These are phyloP conservation scores for Fusarium piperis DNA, from an alignment of 2,329 filamentous ascomycete species.

Conservation along the genomic window DNA sequence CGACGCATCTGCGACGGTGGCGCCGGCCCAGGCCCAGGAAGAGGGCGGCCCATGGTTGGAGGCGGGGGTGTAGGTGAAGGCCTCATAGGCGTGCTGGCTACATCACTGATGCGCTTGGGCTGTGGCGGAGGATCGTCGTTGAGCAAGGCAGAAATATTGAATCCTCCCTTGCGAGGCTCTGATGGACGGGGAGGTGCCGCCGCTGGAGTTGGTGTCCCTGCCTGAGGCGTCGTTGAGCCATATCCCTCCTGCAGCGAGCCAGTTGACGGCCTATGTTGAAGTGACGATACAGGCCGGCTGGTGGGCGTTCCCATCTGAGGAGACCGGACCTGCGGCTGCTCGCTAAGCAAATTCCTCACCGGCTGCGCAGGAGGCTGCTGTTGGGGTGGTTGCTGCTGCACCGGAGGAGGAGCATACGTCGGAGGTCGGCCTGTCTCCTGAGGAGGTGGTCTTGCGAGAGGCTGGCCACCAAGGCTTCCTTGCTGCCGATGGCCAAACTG, in stretches of 20 bases:
- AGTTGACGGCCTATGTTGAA: slow-evolving; percentile 49
- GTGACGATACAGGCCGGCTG: slow-evolving; percentile 51
- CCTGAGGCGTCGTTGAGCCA: slow-evolving; percentile 40
- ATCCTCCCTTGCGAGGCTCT: slow-evolving; percentile 68
- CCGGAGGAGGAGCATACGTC: slow-evolving; percentile 40
- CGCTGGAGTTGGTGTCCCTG: slow-evolving; percentile 46
- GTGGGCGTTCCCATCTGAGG: slow-evolving; percentile 52
- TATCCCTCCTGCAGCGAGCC: slow-evolving; percentile 46
- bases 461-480: slow-evolving; percentile 50
- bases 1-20: slow-evolving; percentile 57
- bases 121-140: slow-evolving; percentile 66
- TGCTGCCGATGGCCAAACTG: slow-evolving; percentile 54
- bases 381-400: slow-evolving; percentile 49
- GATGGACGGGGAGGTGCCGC: slow-evolving; percentile 53
- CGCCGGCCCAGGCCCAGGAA: slow-evolving; percentile 48
- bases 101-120: slow-evolving; percentile 62
- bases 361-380: slow-evolving; percentile 52
- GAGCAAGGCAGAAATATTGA: slow-evolving; percentile 70
- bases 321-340: slow-evolving; percentile 50
- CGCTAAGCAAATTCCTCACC: slow-evolving; percentile 53
- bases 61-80: slow-evolving; percentile 63
- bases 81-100: slow-evolving; percentile 51
- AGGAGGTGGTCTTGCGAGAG: slow-evolving; percentile 51
- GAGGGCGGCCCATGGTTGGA: slow-evolving; percentile 54
- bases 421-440: slow-evolving; percentile 56